A percentile compares a stretch with the other conserved stretches of the same genome.
Evolutionary conservation across 2,329 filamentous ascomycete species (phyloP).

Genomic region (Pestalotiopsis sp.): DNA sequence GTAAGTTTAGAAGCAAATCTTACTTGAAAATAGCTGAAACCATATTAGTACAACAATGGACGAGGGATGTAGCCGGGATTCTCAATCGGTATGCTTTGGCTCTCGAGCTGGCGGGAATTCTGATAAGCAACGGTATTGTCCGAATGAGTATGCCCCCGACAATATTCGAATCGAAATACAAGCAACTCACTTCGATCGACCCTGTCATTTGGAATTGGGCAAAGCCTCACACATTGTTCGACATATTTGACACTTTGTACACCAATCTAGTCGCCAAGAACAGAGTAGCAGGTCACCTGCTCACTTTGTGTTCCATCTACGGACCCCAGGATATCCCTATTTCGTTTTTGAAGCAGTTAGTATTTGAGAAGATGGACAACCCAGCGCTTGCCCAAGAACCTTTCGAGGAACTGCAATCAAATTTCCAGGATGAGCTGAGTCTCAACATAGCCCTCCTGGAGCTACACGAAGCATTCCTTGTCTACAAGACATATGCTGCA

Average conservation of each 20-base stretch:
- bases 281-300: background rate
- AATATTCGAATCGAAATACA: background rate
- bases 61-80: background rate
- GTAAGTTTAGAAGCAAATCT: background rate
- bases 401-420: background rate
- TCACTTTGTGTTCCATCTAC: background rate
- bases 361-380: background rate
- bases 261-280: background rate
- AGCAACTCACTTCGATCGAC: background rate
- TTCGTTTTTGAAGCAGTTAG: background rate
- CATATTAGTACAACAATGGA: background rate
- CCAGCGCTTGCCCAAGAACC: background rate
- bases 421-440: background rate
- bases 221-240: background rate
- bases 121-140: background rate
- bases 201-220: background rate
- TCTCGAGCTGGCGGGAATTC: background rate
- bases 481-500: background rate
- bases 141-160: background rate
- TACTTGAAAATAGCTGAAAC: background rate
- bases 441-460: background rate
- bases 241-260: background rate
- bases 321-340: background rate
- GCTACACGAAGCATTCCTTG: background rate
- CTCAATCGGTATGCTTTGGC: background rate